These are phyloP conservation scores for Camellia japonica DNA, from an alignment of 148 eudicot genomes.

Conservation along the genomic window DNA sequence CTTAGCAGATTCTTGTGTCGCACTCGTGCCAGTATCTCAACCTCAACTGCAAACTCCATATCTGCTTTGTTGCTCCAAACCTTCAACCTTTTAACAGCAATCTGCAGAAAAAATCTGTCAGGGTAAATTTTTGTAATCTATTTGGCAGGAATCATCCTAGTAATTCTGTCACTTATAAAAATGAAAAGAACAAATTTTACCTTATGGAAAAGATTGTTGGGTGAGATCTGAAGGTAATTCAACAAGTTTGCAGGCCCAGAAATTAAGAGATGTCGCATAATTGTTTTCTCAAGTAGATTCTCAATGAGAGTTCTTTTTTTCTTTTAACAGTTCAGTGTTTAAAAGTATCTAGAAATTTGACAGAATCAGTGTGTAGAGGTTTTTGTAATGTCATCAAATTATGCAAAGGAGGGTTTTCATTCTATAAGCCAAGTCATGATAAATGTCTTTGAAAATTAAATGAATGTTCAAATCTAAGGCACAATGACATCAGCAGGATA, in stretches of 20 bases:
- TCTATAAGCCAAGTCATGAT: too few relatives aligned
- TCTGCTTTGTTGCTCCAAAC: conserved; percentile 92
- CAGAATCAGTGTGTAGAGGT: too few relatives aligned
- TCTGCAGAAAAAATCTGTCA: conserved; percentile 44
- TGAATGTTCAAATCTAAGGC: too few relatives aligned
- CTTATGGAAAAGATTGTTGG: too few relatives aligned
- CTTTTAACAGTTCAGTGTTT: background rate
- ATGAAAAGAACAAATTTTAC: background rate
- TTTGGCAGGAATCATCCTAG: background rate
- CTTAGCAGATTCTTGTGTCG: conserved; percentile 82
- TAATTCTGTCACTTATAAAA: background rate
- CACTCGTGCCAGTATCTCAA: conserved; percentile 80
- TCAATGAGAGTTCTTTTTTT: background rate
- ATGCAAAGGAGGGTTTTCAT: too few relatives aligned
- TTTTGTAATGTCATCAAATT: too few relatives aligned
- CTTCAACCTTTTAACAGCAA: conserved; percentile 93
- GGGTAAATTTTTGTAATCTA: background rate
- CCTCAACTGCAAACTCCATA: conserved; percentile 75
- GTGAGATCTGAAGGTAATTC: background rate
- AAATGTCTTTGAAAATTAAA: too few relatives aligned
- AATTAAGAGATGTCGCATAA: background rate
- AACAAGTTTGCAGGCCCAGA: too few relatives aligned
- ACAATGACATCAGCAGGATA: too few relatives aligned
- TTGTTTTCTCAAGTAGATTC: background rate
- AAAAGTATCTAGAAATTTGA: too few relatives aligned